phyloP scores from a whole-genome alignment of 169 alveolate genomes.

The Perkinsus olseni region DNA sequence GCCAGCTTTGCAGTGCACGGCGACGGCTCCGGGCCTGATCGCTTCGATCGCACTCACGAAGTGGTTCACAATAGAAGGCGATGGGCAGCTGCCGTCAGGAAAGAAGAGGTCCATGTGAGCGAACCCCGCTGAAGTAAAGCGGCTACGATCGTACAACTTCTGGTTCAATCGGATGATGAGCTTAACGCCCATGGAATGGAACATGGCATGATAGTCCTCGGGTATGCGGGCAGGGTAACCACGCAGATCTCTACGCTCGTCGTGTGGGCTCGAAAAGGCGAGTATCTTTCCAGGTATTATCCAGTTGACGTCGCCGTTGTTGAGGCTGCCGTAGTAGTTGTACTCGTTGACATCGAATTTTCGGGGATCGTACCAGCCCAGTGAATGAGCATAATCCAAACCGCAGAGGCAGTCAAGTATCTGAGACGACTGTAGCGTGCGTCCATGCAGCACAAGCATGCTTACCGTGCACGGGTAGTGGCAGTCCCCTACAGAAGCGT shows the following conservation, averaged over 20 bases:
- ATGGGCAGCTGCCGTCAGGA: constrained; percentile 83
- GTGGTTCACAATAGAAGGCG: constrained; percentile 8
- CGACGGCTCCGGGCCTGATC: constrained; percentile 42
- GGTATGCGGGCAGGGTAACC: constrained; percentile 62
- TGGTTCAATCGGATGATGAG: constrained; percentile 80
- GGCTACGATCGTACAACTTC: constrained; percentile 63
- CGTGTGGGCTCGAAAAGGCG: constrained; percentile 84
- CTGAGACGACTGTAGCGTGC: constrained; percentile 10
- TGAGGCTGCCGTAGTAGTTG: constrained; percentile 74
- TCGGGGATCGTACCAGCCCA: constrained; percentile 76
- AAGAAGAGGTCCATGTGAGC: constrained; percentile 71
- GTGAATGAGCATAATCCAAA: constrained; percentile 64
- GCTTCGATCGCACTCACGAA: neutral
- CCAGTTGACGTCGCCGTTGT: constrained; percentile 88
- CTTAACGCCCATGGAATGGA: constrained; percentile 65
- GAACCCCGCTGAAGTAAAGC: constrained; percentile 59
- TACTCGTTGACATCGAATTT: constrained; percentile 65
- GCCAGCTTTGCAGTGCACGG: constrained; percentile 90
- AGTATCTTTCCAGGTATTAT: constrained; percentile 80
- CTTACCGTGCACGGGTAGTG: constrained; percentile 41
- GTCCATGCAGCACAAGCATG: no score
- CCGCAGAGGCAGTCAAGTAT: constrained; percentile 75
- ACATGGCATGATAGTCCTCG: constrained; percentile 75
- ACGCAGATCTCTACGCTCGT: constrained; percentile 40
- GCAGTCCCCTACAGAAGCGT: constrained; percentile 56